phyloP scores from a whole-genome alignment of 805 yeast genomes.

The Diddensiella transvaalensis region DNA sequence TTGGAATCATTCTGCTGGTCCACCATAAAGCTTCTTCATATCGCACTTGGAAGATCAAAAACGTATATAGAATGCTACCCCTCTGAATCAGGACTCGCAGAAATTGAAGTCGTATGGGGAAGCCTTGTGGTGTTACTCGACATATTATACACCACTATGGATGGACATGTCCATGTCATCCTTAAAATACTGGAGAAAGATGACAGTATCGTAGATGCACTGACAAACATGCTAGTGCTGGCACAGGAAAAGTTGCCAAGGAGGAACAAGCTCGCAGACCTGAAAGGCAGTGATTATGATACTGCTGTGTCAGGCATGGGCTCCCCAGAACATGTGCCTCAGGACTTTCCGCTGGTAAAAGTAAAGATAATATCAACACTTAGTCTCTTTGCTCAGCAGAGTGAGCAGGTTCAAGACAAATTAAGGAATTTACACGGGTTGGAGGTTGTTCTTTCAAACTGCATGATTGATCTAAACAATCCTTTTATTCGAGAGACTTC shows the following conservation, averaged over 20 bases:
- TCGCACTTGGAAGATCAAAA: background rate
- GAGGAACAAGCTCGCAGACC: slow-evolving; percentile 19
- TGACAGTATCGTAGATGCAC: background rate
- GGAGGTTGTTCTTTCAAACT: slow-evolving; percentile 68
- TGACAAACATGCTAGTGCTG: slow-evolving; percentile 4
- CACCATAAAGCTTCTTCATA: background rate
- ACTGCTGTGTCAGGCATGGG: background rate
- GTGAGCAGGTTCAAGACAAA: slow-evolving; percentile 59
- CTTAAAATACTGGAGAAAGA: background rate
- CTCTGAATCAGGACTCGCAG: background rate
- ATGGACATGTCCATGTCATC: background rate
- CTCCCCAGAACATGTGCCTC: slow-evolving; percentile 14
- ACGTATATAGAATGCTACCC: background rate
- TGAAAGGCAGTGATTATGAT: background rate
- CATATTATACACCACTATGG: slow-evolving; percentile 8
- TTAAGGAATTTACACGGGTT: slow-evolving; percentile 65
- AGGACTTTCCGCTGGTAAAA: slow-evolving; percentile 60
- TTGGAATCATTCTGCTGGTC: background rate
- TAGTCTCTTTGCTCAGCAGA: slow-evolving; percentile 51
- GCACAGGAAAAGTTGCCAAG: slow-evolving; percentile 20
- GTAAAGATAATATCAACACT: slow-evolving; percentile 64
- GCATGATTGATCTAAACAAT: slow-evolving; percentile 82
- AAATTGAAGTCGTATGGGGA: slow-evolving; percentile 14
- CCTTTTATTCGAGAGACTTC: slow-evolving; percentile 78
- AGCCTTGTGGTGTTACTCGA: slow-evolving; percentile 14